Evolutionary conservation across 2,329 filamentous ascomycete species (phyloP).

Genomic region (Endocalyx cinctus): DNA sequence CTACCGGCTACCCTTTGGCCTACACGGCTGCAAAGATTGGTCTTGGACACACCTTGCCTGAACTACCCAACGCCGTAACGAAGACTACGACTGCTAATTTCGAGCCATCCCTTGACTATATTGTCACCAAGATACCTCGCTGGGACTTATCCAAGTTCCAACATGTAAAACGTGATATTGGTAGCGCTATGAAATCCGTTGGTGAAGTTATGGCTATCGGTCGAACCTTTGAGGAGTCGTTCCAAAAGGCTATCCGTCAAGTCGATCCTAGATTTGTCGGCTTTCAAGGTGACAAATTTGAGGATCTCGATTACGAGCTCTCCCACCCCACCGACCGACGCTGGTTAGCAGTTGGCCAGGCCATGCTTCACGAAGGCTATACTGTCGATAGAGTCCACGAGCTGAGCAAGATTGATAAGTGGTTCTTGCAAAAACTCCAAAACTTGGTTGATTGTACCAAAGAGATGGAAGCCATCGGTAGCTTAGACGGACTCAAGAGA

Average conservation of each 20-base stretch:
- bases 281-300: conserved; percentile 93
- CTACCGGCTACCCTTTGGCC: conserved; percentile 92
- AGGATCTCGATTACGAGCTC: conserved; percentile 84
- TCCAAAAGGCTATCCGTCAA: conserved; percentile 97
- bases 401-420: conserved; percentile 97
- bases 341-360: conserved; percentile 96
- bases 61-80: conserved; percentile 95
- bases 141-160: conserved; percentile 99
- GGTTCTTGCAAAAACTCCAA: conserved; percentile 97
- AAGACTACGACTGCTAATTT: conserved; percentile 99
- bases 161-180: conserved; percentile 95
- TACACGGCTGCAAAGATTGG: conserved; percentile 99
- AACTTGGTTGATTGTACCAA: conserved; percentile 91
- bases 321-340: conserved; percentile 92
- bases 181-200: conserved; percentile 97
- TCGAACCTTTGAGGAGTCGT: conserved; percentile 96
- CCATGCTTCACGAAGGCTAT: conserved; percentile 96
- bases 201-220: conserved; percentile 99
- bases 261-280: conserved; percentile 89
- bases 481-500: conserved; percentile 78
- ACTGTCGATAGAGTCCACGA: conserved; percentile 88
- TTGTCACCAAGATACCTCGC: conserved; percentile 96
- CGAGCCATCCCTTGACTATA: conserved; percentile 93
- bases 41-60: conserved; percentile 88
- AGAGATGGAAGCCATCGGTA: conserved; percentile 79